Evolutionary conservation across 2,329 filamentous ascomycete genomes (phyloP), one percentile per base, ranked within the genome.

Genomic region (Neophaeococcomyces mojaviensis): DNA sequence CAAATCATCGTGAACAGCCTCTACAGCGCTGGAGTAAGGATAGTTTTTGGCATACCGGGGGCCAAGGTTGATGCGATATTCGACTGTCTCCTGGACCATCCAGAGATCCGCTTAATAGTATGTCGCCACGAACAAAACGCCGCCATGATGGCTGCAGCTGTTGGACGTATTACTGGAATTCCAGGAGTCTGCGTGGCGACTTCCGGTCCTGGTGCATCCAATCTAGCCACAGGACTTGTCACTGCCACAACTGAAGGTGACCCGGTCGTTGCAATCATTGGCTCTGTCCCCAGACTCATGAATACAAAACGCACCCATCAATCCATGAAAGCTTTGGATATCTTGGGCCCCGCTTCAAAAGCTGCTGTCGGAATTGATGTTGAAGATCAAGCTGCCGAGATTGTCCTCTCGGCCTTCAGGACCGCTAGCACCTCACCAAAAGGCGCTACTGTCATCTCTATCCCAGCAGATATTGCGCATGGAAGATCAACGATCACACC

Each of bases 41-140:
- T 68, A 20, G 68, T 72, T 42, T 72, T 73, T 46, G 70, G 70
- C 8, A 69, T 73, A 7, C 70, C 70, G 1, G 68, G 68, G 13
- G 68, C 68, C 30, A 70, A 71, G 52, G 66, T 73, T 44, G 70
- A 73, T 58, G 65, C 68, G 33, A 62, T 73, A 34, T 73, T 73
- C 61, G 67, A 72, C 56, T 65, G 62, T 4, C 60, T 73, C 3
- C 47, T 60, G 39, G 70, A 72, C 56, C 69, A 71, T 46, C 65
- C 68, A 1, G 68, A 71, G 49, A 71, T 73, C 58, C 62, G 63
- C 47, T 60, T 73, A 13, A 60, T 73, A 18, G 66, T 73, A 9
- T 71, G 68, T 48, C 63, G 70, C n/a, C 70, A 73, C 50, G 70
- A 73, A 53, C 70, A 73, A 47, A 73, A 73, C 52, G 70, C 70